These are phyloP conservation scores for Allomyces javanicus DNA, from an alignment of 192 early-diverging fungal species.

Conservation along the genomic window DNA sequence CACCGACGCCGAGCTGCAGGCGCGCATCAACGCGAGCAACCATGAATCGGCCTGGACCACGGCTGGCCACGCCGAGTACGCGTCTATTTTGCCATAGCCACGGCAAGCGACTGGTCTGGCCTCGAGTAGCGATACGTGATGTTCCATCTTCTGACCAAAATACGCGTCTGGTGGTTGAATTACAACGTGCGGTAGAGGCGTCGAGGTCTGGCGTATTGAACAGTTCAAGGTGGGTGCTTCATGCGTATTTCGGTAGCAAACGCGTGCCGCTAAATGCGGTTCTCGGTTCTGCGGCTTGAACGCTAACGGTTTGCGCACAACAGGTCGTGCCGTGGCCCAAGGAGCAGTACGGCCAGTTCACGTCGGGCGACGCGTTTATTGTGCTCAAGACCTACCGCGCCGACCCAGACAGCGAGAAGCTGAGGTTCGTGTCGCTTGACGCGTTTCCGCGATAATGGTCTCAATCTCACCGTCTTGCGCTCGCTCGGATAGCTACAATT, in stretches of 20 bases:
- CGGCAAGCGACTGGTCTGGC: not conserved
- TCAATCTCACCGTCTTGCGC: not conserved
- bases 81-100: conserved; percentile 5
- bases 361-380: conserved; percentile 50
- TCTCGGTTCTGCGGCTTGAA: no score
- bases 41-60: conserved; percentile 40
- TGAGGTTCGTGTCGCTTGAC: not conserved
- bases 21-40: conserved; percentile 28
- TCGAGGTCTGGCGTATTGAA: conserved; percentile 51
- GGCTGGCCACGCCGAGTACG: conserved; percentile 22
- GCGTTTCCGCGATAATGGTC: not conserved
- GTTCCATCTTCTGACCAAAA: not conserved
- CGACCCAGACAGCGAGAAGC: not conserved
- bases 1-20: conserved; percentile 35
- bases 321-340: conserved; percentile 40
- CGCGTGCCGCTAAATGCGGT: no score
- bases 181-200: no score
- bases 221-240: conserved; percentile 25
- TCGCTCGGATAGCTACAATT: conserved; percentile 18
- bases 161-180: conserved; percentile 27
- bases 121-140: not conserved
- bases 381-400: conserved; percentile 36
- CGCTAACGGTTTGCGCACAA: no score
- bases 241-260: no score
- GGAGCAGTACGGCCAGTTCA: conserved; percentile 37